Evolutionary conservation across 2,329 filamentous ascomycete species (phyloP).

Genomic region (Claviceps humidiphila): DNA sequence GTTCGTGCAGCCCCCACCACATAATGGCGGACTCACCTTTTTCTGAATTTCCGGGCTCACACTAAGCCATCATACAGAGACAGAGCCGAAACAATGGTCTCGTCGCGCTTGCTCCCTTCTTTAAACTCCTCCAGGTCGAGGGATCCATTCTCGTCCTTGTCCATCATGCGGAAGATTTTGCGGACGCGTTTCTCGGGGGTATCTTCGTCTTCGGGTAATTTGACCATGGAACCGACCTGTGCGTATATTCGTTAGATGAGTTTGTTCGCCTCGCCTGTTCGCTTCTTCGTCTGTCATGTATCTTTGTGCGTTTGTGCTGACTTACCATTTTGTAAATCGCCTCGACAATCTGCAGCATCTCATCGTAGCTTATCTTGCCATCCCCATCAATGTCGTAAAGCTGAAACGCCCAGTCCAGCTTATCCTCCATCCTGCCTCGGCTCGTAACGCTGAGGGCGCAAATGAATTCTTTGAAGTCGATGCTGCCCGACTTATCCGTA

Average conservation of each 20-base stretch:
- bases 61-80: slow-evolving; percentile 95
- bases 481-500: slow-evolving; percentile 89
- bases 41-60: slow-evolving; percentile 23
- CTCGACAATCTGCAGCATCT: slow-evolving; percentile 98
- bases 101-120: slow-evolving; percentile 95
- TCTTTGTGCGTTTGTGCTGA: background rate
- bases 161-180: slow-evolving; percentile 99
- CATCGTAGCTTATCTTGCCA: slow-evolving; percentile 96
- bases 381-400: slow-evolving; percentile 98
- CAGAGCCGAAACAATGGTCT: slow-evolving; percentile 94
- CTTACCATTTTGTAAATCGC: slow-evolving; percentile 98
- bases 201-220: slow-evolving; percentile 95
- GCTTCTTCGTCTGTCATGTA: no score
- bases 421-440: slow-evolving; percentile 97
- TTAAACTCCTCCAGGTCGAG: slow-evolving; percentile 98
- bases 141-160: slow-evolving; percentile 98
- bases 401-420: slow-evolving; percentile 98
- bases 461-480: slow-evolving; percentile 99
- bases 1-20: background rate
- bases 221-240: slow-evolving; percentile 97
- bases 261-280: no score
- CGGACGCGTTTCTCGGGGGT: slow-evolving; percentile 94
- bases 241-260: background rate
- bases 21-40: background rate
- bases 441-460: slow-evolving; percentile 94